phyloP scores from a whole-genome alignment of 768 basidiomycete species.

The Mycena belliarum region DNA sequence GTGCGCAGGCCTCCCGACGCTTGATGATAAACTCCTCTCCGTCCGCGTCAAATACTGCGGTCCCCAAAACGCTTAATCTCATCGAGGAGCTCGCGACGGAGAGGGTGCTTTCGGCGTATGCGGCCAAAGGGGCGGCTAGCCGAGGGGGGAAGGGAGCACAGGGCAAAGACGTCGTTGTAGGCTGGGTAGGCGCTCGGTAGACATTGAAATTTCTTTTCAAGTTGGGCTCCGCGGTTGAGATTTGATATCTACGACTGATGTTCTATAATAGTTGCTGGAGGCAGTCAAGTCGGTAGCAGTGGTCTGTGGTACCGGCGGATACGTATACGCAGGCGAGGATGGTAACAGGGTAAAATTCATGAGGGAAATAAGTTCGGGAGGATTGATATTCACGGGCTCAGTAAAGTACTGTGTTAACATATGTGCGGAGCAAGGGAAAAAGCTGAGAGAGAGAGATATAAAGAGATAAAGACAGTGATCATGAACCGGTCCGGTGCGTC shows the following conservation, averaged over 20 bases:
- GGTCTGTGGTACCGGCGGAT: no score
- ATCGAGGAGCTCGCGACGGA: slow-evolving; percentile 77
- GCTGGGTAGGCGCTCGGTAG: slow-evolving; percentile 18
- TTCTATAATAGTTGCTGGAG: no score
- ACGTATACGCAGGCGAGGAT: no score
- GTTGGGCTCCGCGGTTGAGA: not conserved
- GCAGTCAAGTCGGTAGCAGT: no score
- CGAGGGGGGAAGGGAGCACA: slow-evolving; percentile 35
- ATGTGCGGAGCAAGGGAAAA: no score
- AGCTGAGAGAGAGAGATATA: no score
- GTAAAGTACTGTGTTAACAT: no score
- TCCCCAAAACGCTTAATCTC: slow-evolving; percentile 56
- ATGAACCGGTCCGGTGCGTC: no score
- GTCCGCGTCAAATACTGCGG: slow-evolving; percentile 59
- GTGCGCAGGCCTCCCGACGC: slow-evolving; percentile 66
- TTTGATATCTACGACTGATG: not conserved
- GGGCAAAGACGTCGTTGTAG: slow-evolving; percentile 41
- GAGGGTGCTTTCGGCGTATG: slow-evolving; percentile 63
- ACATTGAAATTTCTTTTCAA: not conserved
- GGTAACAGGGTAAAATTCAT: no score
- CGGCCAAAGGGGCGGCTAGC: slow-evolving; percentile 35
- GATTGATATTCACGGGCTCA: no score
- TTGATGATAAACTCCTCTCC: slow-evolving; percentile 44
- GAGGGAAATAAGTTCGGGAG: no score
- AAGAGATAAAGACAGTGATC: no score